Evolutionary conservation across 1,139 yeast genomes (phyloP).

Genomic region (Yamadazyma pseudoaaseri): DNA sequence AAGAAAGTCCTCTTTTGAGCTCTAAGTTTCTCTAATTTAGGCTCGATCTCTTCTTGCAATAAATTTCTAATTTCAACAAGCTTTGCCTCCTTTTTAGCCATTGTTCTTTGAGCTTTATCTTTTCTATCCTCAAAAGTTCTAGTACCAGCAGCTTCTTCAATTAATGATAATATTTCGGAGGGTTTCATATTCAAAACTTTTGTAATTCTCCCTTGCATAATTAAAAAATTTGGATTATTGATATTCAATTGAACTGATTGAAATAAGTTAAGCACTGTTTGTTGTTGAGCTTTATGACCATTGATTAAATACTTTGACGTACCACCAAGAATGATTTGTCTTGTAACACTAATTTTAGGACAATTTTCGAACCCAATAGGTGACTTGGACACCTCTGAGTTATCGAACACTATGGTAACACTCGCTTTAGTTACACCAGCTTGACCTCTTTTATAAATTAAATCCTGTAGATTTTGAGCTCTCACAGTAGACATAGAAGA

Average conservation of each 20-base stretch:
- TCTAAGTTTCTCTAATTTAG: constrained; percentile 79
- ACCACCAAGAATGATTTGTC: constrained; percentile 91
- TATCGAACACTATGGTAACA: constrained; percentile 93
- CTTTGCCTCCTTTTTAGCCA: constrained; percentile 87
- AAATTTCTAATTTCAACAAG: constrained; percentile 73
- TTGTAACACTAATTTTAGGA: constrained; percentile 82
- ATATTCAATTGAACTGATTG: constrained; percentile 95
- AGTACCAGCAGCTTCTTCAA: constrained; percentile 99
- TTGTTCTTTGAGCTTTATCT: constrained; percentile 87
- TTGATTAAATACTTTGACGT: constrained; percentile 89
- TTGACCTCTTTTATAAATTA: constrained; percentile 94
- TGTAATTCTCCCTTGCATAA: constrained; percentile 98
- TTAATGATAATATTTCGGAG: constrained; percentile 78
- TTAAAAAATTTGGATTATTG: constrained; percentile 93
- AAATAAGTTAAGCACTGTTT: constrained; percentile 83
- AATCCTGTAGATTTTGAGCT: constrained; percentile 89
- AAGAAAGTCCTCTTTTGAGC: constrained; percentile 78
- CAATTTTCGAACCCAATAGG: constrained; percentile 88
- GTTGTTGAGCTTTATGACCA: constrained; percentile 96
- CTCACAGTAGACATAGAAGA: constrained; percentile 92
- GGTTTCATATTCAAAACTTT: constrained; percentile 97
- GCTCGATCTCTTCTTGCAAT: constrained; percentile 85
- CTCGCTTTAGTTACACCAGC: constrained; percentile 98
- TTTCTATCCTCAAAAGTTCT: constrained; percentile 92
- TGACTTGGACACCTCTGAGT: constrained; percentile 67